A percentile compares a stretch with the other conserved stretches of the same genome.
These are phyloP conservation scores for Coemansia sp. DNA, from an alignment of 192 early-diverging fungal species.

Conservation along the genomic window DNA sequence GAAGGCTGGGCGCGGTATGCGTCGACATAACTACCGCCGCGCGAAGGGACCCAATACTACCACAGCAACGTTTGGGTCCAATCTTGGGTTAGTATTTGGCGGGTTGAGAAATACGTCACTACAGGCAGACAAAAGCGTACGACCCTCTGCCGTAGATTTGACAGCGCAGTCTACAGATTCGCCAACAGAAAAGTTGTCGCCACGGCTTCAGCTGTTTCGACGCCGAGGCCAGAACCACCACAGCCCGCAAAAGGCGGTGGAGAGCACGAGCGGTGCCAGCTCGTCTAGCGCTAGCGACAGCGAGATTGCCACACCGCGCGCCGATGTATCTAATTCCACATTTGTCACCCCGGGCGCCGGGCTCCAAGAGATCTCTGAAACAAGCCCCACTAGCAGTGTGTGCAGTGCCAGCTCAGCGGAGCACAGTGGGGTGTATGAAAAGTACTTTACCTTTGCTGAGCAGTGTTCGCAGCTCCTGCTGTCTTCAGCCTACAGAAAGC, in stretches of 20 bases:
- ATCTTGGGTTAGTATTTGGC: constrained; percentile 45
- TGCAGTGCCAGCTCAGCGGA: background rate
- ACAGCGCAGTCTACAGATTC: background rate
- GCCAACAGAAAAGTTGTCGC: constrained; percentile 12
- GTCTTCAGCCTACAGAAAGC: background rate
- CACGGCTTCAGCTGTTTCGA: constrained; percentile 37
- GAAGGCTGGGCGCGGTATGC: constrained; percentile 11
- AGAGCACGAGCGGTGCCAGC: background rate
- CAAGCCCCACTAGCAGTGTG: constrained; percentile 3
- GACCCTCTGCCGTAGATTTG: background rate
- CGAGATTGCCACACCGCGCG: background rate
- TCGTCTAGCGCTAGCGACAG: background rate
- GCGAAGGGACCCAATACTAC: constrained; percentile 20
- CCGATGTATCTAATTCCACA: background rate
- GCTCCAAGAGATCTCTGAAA: background rate
- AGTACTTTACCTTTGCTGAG: constrained; percentile 20
- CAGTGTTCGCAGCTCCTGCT: constrained; percentile 21
- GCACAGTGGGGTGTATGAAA: constrained; percentile 15
- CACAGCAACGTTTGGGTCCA: constrained; percentile 22
- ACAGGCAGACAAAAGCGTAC: background rate
- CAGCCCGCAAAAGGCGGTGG: background rate
- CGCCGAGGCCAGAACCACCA: constrained; percentile 18
- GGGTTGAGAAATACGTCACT: background rate
- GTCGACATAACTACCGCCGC: constrained; percentile 20
- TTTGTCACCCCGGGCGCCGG: background rate